Evolutionary conservation across 768 basidiomycete genomes (phyloP), one percentile per base, ranked within the genome.

Genomic region (Tremella yokohamensis): DNA sequence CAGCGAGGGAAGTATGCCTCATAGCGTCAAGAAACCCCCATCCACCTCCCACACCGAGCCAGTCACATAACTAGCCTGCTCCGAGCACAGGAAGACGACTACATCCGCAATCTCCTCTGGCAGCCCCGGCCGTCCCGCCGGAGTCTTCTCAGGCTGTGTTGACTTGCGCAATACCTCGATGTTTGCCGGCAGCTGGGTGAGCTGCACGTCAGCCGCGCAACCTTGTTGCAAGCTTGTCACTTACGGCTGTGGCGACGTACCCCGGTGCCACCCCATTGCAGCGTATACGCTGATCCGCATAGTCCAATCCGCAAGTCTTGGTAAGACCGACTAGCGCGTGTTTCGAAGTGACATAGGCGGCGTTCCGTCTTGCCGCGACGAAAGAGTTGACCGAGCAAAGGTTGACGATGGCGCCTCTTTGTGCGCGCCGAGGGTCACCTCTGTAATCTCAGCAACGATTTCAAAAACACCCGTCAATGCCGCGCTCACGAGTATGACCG

Each of bases 251-350:
- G 29, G 29, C 29, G 6, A 34, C 29, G 29, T 34, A 34, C 42
- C 57, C 60, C n/a, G 60, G 60, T 16, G 60, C 52, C 4, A 62
- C 39, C 11, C 24, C 34, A 20, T 56, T 56, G 40, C 60, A 62
- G 16, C 60, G 40, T 12, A 62, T 52, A 3, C 51, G 37, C 24
- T 49, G 50, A 24, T 22, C 29, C 1, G 37, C 60, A 40, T 62
- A 62, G 29, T 62, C 60, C 24, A 13, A 6, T 6, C 56, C 60
- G 13, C 53, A 34, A 29, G 37, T 54, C 56, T 57, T 57, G 11
- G 56, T 62, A 40, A 62, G 20, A 16, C 56, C 51, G 16, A 53
- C 39, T 8, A 62, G 20, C 7, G 56, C 60, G 22, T 56, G 54
- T 29, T 62, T 62, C 9, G 60, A 62, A 16, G 38, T 54, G 13